phyloP scores from a whole-genome alignment of 345 rosid species.

The Noccaea caerulescens region DNA sequence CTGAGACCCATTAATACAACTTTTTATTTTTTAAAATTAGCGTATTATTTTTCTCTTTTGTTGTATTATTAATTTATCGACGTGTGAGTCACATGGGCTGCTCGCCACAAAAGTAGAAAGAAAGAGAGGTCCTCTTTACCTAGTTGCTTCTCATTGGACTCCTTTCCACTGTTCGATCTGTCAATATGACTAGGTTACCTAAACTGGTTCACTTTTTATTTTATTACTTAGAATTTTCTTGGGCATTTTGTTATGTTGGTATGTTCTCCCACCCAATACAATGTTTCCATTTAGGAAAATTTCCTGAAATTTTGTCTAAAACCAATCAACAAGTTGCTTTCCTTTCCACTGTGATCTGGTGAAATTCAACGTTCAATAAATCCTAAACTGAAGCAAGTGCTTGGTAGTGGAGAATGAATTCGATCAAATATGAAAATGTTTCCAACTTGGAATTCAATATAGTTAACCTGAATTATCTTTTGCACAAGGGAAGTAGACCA shows the following conservation, averaged over 20 bases:
- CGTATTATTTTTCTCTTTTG: not conserved
- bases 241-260: conserved; percentile 9
- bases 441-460: too few species aligned
- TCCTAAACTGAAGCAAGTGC: too few species aligned
- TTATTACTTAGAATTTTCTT: not conserved
- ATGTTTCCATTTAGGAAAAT: not conserved
- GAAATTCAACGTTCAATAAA: not conserved
- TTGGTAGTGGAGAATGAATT: too few species aligned
- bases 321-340: not conserved
- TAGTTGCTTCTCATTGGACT: conserved; percentile 28
- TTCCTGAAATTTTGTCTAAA: not conserved
- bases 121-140: conserved; percentile 17
- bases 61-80: not conserved
- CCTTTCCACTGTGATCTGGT: not conserved
- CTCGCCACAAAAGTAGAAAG: conserved; percentile 29
- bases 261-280: conserved; percentile 16
- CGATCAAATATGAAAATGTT: too few species aligned
- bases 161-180: conserved; percentile 13
- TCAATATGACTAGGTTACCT: conserved; percentile 30
- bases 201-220: conserved; percentile 7
- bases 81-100: conserved; percentile 34
- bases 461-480: too few species aligned
- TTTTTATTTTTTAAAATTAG: conserved; percentile 5
- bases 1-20: conserved; percentile 36
- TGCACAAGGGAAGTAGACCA: too few species aligned